Percentiles rank a stretch among this genome's conserved stretches.
These are phyloP conservation scores for Debaryomyces robertsiae DNA, from an alignment of 1,139 yeast species.

Conservation along the genomic window DNA sequence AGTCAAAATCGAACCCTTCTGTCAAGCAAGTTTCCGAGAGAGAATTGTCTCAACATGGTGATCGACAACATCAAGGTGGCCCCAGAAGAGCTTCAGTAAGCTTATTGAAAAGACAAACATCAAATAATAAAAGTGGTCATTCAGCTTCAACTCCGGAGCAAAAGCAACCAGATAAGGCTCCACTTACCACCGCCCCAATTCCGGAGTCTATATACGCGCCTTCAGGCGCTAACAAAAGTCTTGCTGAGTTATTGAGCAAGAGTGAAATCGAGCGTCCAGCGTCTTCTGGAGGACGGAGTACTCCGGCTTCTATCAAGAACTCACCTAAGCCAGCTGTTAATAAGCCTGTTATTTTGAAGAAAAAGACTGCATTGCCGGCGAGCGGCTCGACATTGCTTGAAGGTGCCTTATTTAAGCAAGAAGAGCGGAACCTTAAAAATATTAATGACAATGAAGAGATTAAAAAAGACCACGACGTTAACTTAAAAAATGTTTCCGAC, in stretches of 20 bases:
- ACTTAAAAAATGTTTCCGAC: slow-evolving; percentile 11
- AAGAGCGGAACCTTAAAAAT: not conserved
- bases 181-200: slow-evolving; percentile 2
- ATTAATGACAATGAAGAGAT: not conserved
- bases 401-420: not conserved
- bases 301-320: slow-evolving; percentile 23
- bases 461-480: slow-evolving; percentile 11
- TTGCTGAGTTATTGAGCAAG: slow-evolving; percentile 42
- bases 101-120: slow-evolving; percentile 22
- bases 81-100: slow-evolving; percentile 19
- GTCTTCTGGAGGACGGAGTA: slow-evolving; percentile 19
- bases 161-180: slow-evolving; percentile 6
- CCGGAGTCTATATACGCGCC: slow-evolving; percentile 6
- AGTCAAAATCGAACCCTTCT: not conserved
- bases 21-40: not conserved
- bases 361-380: slow-evolving; percentile 25
- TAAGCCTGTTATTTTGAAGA: slow-evolving; percentile 46
- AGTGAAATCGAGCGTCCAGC: slow-evolving; percentile 20
- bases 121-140: slow-evolving; percentile 22
- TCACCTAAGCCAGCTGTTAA: slow-evolving; percentile 29
- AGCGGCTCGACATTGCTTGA: slow-evolving; percentile 1
- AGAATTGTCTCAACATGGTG: slow-evolving; percentile 17
- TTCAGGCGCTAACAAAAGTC: slow-evolving; percentile 33
- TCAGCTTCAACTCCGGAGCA: slow-evolving; percentile 13
- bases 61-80: slow-evolving; percentile 18